Percentiles rank a stretch among this genome's conserved stretches.
Conservation (phyloP, 805 yeast genomes). For the Wickerhamiella slavikovae region DNA sequence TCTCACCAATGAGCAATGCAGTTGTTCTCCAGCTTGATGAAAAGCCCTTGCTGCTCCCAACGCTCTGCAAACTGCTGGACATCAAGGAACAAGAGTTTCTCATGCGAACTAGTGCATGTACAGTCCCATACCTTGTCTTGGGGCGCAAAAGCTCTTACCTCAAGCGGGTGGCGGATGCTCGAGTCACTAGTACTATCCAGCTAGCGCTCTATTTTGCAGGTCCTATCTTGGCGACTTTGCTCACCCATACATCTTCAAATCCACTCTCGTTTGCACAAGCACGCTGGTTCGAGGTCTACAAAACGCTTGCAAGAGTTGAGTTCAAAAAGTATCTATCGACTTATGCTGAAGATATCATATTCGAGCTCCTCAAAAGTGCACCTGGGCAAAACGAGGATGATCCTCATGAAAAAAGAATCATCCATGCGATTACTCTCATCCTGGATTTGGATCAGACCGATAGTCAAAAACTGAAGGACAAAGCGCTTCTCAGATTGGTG, state of each 20-base stretch:
- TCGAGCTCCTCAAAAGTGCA: slow-evolving; percentile 22
- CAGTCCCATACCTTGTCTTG: slow-evolving; percentile 57
- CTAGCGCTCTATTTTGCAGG: slow-evolving; percentile 15
- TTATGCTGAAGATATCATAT: slow-evolving; percentile 9
- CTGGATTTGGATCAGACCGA: background rate
- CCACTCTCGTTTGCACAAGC: slow-evolving; percentile 30
- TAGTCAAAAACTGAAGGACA: background rate
- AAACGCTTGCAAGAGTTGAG: slow-evolving; percentile 22
- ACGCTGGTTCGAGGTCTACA: slow-evolving; percentile 32
- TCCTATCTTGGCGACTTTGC: slow-evolving; percentile 34
- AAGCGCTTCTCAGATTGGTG: slow-evolving; percentile 22
- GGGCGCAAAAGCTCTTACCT: slow-evolving; percentile 44
- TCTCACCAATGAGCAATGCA: slow-evolving; percentile 48
- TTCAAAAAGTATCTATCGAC: slow-evolving; percentile 14
- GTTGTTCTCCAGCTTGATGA: slow-evolving; percentile 31
- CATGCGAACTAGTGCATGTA: slow-evolving; percentile 45
- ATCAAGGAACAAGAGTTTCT: slow-evolving; percentile 42
- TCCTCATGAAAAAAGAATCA: background rate
- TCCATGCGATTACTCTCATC: background rate
- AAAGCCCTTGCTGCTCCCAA: slow-evolving; percentile 32
- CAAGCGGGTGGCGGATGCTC: slow-evolving; percentile 34
- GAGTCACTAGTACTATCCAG: background rate
- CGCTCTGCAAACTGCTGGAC: slow-evolving; percentile 44
- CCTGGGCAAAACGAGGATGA: background rate
- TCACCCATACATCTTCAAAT: slow-evolving; percentile 29